Evolutionary conservation across 2,329 filamentous ascomycete species (phyloP).

Genomic region (Colletotrichum sp.): DNA sequence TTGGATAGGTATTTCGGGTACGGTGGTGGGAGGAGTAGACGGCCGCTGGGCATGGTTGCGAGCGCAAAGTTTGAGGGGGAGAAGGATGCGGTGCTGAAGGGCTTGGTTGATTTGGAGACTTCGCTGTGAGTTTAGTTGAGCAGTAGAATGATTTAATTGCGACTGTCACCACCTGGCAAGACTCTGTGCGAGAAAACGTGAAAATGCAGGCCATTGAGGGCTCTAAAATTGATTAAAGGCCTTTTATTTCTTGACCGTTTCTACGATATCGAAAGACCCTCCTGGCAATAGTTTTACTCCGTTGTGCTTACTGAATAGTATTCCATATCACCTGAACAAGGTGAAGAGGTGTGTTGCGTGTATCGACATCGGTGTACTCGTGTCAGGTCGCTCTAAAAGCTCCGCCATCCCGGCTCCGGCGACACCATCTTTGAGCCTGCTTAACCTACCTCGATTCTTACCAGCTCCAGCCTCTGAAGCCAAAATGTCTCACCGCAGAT

Average conservation of each 20-base stretch:
- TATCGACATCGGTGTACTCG: neutral
- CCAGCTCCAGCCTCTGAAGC: neutral
- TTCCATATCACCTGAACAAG: neutral
- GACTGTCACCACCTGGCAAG: neutral
- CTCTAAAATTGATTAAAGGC: no score
- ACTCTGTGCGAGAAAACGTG: neutral
- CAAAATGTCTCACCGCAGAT: neutral
- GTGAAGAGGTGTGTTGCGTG: neutral
- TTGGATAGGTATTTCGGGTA: conserved; percentile 25
- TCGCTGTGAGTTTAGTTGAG: conserved; percentile 6
- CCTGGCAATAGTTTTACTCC: neutral
- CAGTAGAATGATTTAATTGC: neutral
- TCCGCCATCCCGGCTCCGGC: neutral
- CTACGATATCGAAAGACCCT: no score
- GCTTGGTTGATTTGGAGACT: conserved; percentile 25
- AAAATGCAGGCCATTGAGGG: neutral
- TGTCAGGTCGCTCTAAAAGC: neutral
- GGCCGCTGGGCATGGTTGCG: conserved; percentile 26
- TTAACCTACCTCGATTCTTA: neutral
- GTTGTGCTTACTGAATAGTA: neutral
- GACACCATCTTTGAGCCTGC: neutral
- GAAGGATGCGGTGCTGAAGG: conserved; percentile 18
- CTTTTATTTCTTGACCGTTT: no score
- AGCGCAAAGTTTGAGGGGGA: conserved; percentile 25
- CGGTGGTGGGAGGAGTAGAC: conserved; percentile 25